A percentile compares a stretch with the other conserved stretches of the same genome.
phyloP scores from a whole-genome alignment of 2,329 filamentous ascomycete species.

The Aspergillus cejpii region DNA sequence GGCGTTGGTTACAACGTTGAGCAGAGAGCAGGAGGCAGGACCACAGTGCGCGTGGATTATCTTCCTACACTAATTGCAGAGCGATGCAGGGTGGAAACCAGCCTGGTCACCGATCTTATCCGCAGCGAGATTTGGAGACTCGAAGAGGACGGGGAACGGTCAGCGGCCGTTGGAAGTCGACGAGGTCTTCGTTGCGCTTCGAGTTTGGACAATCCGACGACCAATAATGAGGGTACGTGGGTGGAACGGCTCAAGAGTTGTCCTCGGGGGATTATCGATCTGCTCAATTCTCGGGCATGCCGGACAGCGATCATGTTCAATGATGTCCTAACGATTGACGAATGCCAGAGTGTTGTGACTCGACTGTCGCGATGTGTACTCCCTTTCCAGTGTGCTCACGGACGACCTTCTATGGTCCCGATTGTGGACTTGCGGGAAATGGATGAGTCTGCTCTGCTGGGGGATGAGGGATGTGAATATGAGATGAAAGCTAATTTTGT shows the following conservation, averaged over 20 bases:
- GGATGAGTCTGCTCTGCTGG: not conserved
- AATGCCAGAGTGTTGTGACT: conserved; percentile 37
- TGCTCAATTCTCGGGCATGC: conserved; percentile 46
- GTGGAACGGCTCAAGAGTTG: conserved; percentile 59
- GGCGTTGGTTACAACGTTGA: conserved; percentile 60
- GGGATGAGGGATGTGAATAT: not conserved
- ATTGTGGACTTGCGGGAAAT: conserved; percentile 30
- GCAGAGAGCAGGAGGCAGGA: conserved; percentile 6
- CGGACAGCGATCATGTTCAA: conserved; percentile 49
- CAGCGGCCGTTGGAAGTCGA: not conserved
- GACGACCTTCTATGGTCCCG: conserved; percentile 45
- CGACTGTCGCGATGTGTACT: conserved; percentile 40
- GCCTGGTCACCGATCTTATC: conserved; percentile 65
- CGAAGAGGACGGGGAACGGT: conserved; percentile 41
- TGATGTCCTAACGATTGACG: conserved; percentile 33
- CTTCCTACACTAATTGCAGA: conserved; percentile 69
- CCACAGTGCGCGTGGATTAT: conserved; percentile 45
- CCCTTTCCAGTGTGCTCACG: conserved; percentile 48
- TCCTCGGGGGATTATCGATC: conserved; percentile 66
- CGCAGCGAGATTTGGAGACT: conserved; percentile 66
- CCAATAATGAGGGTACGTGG: conserved; percentile 41
- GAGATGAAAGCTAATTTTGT: not conserved
- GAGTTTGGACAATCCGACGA: not conserved
- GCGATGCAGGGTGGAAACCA: conserved; percentile 65
- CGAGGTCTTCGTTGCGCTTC: conserved; percentile 6